These are phyloP conservation scores for Cornus controversa DNA, from an alignment of 148 eudicot genomes.

Conservation along the genomic window DNA sequence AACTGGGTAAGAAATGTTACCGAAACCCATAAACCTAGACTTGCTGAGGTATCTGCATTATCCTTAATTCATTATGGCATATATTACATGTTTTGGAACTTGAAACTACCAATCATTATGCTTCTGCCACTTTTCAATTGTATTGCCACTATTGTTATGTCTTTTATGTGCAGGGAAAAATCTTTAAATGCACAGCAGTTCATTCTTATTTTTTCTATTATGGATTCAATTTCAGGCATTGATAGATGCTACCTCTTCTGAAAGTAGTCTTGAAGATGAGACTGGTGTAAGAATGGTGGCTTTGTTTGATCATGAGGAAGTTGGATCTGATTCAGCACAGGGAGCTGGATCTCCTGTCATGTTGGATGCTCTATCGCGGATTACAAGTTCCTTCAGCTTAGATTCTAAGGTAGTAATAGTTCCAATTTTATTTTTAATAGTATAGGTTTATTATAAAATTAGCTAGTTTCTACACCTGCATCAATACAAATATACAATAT, in stretches of 20 bases:
- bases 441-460: neutral
- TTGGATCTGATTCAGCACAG: slow-evolving; percentile 96
- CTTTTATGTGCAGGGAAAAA: neutral
- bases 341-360: slow-evolving; percentile 99
- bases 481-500: neutral
- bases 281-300: slow-evolving; percentile 92
- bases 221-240: slow-evolving; percentile 60
- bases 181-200: neutral
- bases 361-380: slow-evolving; percentile 86
- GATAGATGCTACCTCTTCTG: slow-evolving; percentile 76
- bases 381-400: slow-evolving; percentile 64
- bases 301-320: slow-evolving; percentile 95
- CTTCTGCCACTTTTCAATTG: neutral
- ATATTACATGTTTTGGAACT: neutral
- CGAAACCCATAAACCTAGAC: neutral
- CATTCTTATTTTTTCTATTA: neutral
- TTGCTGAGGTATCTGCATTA: neutral
- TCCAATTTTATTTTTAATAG: neutral
- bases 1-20: neutral
- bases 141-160: neutral
- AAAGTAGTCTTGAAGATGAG: slow-evolving; percentile 78
- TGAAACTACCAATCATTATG: neutral
- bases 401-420: slow-evolving; percentile 46
- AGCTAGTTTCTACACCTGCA: neutral
- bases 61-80: neutral